phyloP scores from a whole-genome alignment of 2,329 filamentous ascomycete genomes.

The Claviceps monticola region DNA sequence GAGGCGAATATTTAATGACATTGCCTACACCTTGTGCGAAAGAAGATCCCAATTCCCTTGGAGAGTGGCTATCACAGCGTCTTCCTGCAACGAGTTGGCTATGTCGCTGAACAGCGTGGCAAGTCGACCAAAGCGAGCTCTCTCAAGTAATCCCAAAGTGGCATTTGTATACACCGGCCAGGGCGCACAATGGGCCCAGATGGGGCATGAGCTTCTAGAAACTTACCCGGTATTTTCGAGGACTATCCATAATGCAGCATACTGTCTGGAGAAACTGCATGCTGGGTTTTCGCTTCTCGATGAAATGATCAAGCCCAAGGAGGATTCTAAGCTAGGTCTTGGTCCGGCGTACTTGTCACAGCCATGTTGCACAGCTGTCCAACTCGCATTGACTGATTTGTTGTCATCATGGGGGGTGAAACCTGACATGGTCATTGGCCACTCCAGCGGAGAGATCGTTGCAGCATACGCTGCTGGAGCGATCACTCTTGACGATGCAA shows the following conservation, averaged over 20 bases:
- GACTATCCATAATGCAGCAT: constrained; percentile 18
- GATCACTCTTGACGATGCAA: constrained; percentile 29
- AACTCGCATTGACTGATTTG: constrained; percentile 31
- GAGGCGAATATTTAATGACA: constrained; percentile 28
- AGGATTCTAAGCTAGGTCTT: constrained; percentile 21
- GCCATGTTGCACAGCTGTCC: constrained; percentile 31
- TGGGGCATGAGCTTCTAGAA: constrained; percentile 23
- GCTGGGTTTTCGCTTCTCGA: constrained; percentile 22
- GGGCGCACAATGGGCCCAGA: constrained; percentile 24
- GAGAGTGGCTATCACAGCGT: constrained; percentile 28
- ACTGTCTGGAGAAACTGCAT: constrained; percentile 19
- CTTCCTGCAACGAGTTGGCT: constrained; percentile 30
- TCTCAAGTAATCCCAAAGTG: constrained; percentile 10
- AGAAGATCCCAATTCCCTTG: constrained; percentile 29
- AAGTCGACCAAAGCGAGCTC: neutral
- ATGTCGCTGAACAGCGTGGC: constrained; percentile 25
- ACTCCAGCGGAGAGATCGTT: constrained; percentile 22
- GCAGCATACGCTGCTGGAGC: constrained; percentile 19
- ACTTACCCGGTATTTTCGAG: constrained; percentile 21
- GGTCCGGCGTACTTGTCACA: constrained; percentile 27
- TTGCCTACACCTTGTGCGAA: constrained; percentile 34
- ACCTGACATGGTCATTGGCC: constrained; percentile 14
- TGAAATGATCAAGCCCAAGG: constrained; percentile 21
- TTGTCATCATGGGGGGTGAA: constrained; percentile 21
- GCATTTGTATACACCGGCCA: constrained; percentile 27